A percentile compares a stretch with the other conserved stretches of the same genome.
phyloP scores from a whole-genome alignment of 106 monocot genomes.

The Ottelia alismoides region DNA sequence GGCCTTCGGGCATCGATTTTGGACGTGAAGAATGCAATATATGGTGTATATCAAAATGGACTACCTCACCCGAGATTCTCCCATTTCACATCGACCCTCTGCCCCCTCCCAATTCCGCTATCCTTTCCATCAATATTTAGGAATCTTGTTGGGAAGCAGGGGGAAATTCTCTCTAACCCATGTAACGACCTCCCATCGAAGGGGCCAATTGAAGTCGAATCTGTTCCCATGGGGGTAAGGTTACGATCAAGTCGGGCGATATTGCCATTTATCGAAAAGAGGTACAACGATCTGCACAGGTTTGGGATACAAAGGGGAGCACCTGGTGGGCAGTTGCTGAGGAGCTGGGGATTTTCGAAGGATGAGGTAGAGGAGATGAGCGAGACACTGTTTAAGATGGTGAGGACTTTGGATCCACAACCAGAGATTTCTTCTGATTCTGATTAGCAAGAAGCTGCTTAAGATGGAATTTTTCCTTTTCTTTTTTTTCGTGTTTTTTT shows the following conservation, averaged over 20 bases:
- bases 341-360: slow-evolving; percentile 60
- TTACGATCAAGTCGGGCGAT: slow-evolving; percentile 70
- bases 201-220: slow-evolving; percentile 65
- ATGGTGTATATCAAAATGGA: slow-evolving; percentile 16
- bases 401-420: slow-evolving; percentile 25
- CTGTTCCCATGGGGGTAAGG: slow-evolving; percentile 69
- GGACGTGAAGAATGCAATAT: slow-evolving; percentile 39
- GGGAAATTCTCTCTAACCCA: slow-evolving; percentile 26
- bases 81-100: slow-evolving; percentile 41
- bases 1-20: slow-evolving; percentile 35
- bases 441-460: slow-evolving; percentile 41
- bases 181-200: slow-evolving; percentile 5
- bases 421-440: slow-evolving; percentile 37
- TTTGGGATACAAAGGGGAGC: slow-evolving; percentile 56
- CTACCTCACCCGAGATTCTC: slow-evolving; percentile 25
- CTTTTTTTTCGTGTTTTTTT: too few species aligned
- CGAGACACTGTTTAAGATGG: slow-evolving; percentile 41
- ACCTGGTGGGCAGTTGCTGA: slow-evolving; percentile 38
- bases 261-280: slow-evolving; percentile 54
- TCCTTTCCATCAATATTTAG: slow-evolving; percentile 85
- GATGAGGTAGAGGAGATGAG: slow-evolving; percentile 85
- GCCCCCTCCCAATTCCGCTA: slow-evolving; percentile 81
- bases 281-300: slow-evolving; percentile 30
- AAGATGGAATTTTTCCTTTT: too few species aligned
- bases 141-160: slow-evolving; percentile 32